Evolutionary conservation across 2,329 filamentous ascomycete genomes (phyloP), one percentile per base, ranked within the genome.

Genomic region (Moelleriella libera): DNA sequence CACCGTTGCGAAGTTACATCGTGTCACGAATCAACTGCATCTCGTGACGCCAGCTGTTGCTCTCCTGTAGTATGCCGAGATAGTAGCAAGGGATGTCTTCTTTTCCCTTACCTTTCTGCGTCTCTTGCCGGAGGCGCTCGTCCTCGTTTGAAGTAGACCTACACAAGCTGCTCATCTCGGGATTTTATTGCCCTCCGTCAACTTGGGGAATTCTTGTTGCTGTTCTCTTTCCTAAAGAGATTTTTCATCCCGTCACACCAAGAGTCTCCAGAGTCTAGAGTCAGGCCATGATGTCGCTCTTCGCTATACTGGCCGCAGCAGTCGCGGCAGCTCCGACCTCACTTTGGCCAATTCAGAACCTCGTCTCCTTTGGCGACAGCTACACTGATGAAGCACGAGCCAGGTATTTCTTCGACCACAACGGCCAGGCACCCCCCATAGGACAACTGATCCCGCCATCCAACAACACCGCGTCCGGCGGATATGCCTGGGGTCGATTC

Each of bases 291-390:
- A 21, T n/a, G 28, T 31, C 41, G 4, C 32, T 34, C 44, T 10
- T 37, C 30, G 31, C 37, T 10, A 7, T 39, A 10, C 6, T 43
- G 34, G 34, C 30, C 28, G 9, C 43, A 44, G 11, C 44, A 10
- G 9, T 45, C 28, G n/a, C 34, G 8, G 34, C 34, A 40, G 34
- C 34, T 37, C 34, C 34, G 12, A 14, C 9, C 41, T 21, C 31
- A 5, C 6, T 11, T 28, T 41, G 44, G 6, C 12, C 31, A 5
- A 41, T 57, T 41, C 43, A 76, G 30, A 81, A 77, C 45, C 60
- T 87, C 39, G 74, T 87, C 39, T 72, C 79, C 0, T 88, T 88
- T 58, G 83, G 84, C 10, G 82, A 88, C 61, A 86, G 82, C 62
- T 88, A 83, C 57, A 86, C 83, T 1, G 85, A 89, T 57, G 82